A percentile compares a stretch with the other conserved stretches of the same genome.
phyloP scores from a whole-genome alignment of 805 yeast species.

The Hanseniaspora taiwanica region DNA sequence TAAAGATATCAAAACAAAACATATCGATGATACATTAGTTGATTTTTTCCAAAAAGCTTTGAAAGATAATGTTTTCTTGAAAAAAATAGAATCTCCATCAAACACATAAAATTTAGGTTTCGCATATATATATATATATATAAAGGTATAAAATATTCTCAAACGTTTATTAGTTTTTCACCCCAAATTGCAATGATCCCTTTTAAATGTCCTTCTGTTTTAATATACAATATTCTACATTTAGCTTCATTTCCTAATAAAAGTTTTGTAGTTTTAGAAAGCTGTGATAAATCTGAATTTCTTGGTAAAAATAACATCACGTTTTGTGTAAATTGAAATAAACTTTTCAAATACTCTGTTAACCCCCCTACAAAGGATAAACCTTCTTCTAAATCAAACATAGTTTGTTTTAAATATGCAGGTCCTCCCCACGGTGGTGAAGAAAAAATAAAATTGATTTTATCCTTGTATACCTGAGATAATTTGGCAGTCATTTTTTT shows the following conservation, averaged over 20 bases:
- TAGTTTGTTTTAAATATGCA: slow-evolving; percentile 29
- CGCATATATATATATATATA: too few species aligned
- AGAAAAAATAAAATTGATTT: slow-evolving; percentile 33
- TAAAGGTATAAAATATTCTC: neutral
- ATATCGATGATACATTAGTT: slow-evolving; percentile 11
- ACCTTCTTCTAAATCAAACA: slow-evolving; percentile 33
- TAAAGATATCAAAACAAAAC: slow-evolving; percentile 10
- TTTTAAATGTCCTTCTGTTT: slow-evolving; percentile 30
- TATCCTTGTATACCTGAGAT: slow-evolving; percentile 9
- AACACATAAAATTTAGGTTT: slow-evolving; percentile 10
- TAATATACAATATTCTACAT: slow-evolving; percentile 34
- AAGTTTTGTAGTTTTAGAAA: slow-evolving; percentile 32
- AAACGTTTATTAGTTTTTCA: slow-evolving; percentile 18
- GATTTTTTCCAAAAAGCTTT: slow-evolving; percentile 11
- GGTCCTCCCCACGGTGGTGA: slow-evolving; percentile 92
- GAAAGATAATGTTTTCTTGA: slow-evolving; percentile 12
- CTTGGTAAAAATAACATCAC: slow-evolving; percentile 54
- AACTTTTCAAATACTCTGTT: slow-evolving; percentile 29
- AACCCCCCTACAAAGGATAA: slow-evolving; percentile 36
- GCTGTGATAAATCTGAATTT: slow-evolving; percentile 40
- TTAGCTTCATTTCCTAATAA: slow-evolving; percentile 31
- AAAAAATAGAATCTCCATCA: slow-evolving; percentile 15
- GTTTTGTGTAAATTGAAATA: slow-evolving; percentile 30
- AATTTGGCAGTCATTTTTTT: slow-evolving; percentile 11
- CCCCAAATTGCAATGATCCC: slow-evolving; percentile 58